Percentiles rank a stretch among this genome's conserved stretches.
Evolutionary conservation across 768 basidiomycete species (phyloP).

Genomic region (Lyophyllum decastes): DNA sequence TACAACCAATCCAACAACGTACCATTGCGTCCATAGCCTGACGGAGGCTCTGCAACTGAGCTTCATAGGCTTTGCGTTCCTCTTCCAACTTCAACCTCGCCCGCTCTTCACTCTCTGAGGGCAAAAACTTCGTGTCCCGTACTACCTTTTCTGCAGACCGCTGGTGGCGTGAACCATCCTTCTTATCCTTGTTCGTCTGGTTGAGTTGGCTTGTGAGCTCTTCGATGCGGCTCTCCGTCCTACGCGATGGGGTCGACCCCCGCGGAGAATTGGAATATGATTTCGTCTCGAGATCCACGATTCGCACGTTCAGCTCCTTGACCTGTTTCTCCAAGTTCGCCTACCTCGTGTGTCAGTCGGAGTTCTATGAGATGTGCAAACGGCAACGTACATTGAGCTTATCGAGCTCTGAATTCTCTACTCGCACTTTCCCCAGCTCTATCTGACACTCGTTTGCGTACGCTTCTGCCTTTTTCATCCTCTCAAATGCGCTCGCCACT

Average conservation of each 20-base stretch:
- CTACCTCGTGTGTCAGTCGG: conserved; percentile 35
- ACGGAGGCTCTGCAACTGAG: conserved; percentile 58
- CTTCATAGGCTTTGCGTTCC: conserved; percentile 60
- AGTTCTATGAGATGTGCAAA: conserved; percentile 2
- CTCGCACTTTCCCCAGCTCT: conserved; percentile 72
- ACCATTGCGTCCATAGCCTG: conserved; percentile 64
- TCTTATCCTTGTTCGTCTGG: conserved; percentile 50
- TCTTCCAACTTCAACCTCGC: conserved; percentile 64
- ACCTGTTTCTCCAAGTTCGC: conserved; percentile 83
- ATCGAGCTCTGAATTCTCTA: conserved; percentile 84
- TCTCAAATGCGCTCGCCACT: conserved; percentile 67
- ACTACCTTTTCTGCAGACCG: conserved; percentile 35
- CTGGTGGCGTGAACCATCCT: conserved; percentile 43
- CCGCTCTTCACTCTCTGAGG: conserved; percentile 64
- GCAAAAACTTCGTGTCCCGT: conserved; percentile 54
- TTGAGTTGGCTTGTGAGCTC: conserved; percentile 66
- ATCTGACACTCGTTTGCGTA: conserved; percentile 75
- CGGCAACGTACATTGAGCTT: conserved; percentile 61
- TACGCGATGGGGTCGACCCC: conserved; percentile 52
- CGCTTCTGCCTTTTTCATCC: conserved; percentile 80
- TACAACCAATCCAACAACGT: conserved; percentile 25
- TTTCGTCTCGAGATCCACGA: conserved; percentile 81
- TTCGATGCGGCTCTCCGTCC: conserved; percentile 71
- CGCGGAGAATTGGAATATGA: conserved; percentile 69
- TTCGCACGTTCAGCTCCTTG: conserved; percentile 80